A percentile compares a stretch with the other conserved stretches of the same genome.
phyloP scores from a whole-genome alignment of 306 rosid species.

The Fragaria iinumae region DNA sequence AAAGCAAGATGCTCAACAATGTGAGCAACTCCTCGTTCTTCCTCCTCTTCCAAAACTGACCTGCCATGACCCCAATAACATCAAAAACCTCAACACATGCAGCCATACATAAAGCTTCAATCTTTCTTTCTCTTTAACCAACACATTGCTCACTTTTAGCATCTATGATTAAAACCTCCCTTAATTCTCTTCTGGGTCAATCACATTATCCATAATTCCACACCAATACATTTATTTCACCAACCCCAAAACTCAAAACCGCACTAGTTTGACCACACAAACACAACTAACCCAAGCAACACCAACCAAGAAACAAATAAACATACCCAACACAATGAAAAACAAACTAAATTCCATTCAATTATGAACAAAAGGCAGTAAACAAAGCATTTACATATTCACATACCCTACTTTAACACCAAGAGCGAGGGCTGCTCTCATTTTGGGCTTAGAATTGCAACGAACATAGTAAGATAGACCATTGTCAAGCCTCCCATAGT shows the following conservation, averaged over 20 bases:
- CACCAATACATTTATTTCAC: not conserved
- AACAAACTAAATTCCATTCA: not conserved
- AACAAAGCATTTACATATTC: not conserved
- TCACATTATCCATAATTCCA: not conserved
- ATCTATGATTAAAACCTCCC: not conserved
- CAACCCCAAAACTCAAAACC: not conserved
- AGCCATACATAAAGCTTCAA: not conserved
- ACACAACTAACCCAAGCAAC: constrained; percentile 1
- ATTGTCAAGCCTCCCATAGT: constrained; percentile 74
- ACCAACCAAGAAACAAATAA: not conserved
- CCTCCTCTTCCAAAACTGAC: constrained; percentile 95
- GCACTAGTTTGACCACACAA: not conserved
- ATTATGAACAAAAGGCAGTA: not conserved
- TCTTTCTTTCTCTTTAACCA: not conserved
- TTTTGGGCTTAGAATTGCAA: constrained; percentile 82
- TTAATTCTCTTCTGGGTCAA: not conserved
- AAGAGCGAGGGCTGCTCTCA: constrained; percentile 95
- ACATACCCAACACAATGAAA: not conserved
- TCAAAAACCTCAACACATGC: constrained; percentile 6
- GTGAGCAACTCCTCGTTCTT: constrained; percentile 97
- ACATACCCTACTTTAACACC: constrained; percentile 81
- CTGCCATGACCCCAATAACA: constrained; percentile 51
- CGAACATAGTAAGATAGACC: constrained; percentile 90
- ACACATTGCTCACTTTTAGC: not conserved
- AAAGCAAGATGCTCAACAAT: constrained; percentile 96